These are phyloP conservation scores for Colletotrichum echinochloae DNA, from an alignment of 2,329 filamentous ascomycete species.

Conservation along the genomic window DNA sequence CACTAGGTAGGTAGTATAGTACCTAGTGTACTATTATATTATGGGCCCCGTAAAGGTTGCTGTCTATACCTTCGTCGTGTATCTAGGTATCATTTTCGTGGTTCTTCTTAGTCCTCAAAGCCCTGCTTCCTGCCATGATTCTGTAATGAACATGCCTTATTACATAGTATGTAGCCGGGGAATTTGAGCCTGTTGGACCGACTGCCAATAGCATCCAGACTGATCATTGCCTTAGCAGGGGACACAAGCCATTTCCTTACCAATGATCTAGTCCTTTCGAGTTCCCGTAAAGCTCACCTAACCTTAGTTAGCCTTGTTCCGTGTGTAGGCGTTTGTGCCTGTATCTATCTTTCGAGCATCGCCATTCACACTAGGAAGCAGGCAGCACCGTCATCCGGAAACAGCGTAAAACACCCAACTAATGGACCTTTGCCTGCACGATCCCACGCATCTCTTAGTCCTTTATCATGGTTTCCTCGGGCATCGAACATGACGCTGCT, in stretches of 20 bases:
- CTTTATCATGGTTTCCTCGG: background rate
- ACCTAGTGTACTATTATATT: too few species aligned
- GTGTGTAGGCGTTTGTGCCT: background rate
- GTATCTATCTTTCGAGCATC: background rate
- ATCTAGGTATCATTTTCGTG: background rate
- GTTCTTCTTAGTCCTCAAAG: background rate
- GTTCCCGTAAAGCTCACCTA: background rate
- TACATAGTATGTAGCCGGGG: background rate
- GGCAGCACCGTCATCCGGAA: background rate
- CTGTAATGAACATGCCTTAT: background rate
- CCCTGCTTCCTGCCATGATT: background rate
- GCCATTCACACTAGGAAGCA: background rate
- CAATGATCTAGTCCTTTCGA: background rate
- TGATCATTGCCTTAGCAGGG: background rate
- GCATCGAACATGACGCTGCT: background rate
- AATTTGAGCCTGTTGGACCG: background rate
- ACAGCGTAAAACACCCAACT: background rate
- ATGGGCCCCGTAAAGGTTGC: background rate
- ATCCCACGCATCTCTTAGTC: too few species aligned
- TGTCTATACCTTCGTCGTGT: background rate
- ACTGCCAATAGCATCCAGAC: background rate
- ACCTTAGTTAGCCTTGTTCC: background rate
- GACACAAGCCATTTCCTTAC: background rate
- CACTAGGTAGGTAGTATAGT: too few species aligned
- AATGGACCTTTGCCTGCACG: too few species aligned